phyloP scores from a whole-genome alignment of 306 rosid species.

The Casuarina glauca region DNA sequence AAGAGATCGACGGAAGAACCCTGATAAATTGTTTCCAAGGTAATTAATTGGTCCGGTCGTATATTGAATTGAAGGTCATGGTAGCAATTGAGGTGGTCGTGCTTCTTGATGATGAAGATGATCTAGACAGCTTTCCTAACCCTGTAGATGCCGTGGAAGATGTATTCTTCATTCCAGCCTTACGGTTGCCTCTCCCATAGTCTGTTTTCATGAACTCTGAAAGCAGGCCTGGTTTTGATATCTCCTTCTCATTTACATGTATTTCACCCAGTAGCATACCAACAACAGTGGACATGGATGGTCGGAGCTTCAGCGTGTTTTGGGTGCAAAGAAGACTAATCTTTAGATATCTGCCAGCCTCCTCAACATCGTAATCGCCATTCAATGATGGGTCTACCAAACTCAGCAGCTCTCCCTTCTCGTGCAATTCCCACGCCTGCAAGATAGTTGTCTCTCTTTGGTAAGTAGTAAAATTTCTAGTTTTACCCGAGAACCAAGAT shows the following conservation, averaged over 20 bases:
- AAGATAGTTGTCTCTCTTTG: background rate
- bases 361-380: conserved; percentile 41
- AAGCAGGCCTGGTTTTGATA: conserved; percentile 68
- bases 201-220: conserved; percentile 46
- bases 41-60: conserved; percentile 51
- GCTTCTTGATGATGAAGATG: conserved; percentile 43
- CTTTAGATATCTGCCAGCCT: conserved; percentile 61
- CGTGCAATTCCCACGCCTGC: conserved; percentile 69
- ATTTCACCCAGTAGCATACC: conserved; percentile 61
- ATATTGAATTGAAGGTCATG: conserved; percentile 73
- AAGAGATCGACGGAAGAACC: background rate
- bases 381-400: conserved; percentile 46
- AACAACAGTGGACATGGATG: conserved; percentile 65
- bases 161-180: conserved; percentile 29
- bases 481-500: background rate
- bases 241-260: conserved; percentile 41
- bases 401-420: conserved; percentile 51
- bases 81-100: conserved; percentile 43
- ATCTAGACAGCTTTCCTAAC: conserved; percentile 35
- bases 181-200: conserved; percentile 25
- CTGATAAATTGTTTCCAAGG: background rate
- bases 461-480: background rate
- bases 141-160: conserved; percentile 22
- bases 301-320: conserved; percentile 74
- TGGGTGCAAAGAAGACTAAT: conserved; percentile 82